Conservation (phyloP, 116 monocot genomes). For the Dioscorea cayenensis region DNA sequence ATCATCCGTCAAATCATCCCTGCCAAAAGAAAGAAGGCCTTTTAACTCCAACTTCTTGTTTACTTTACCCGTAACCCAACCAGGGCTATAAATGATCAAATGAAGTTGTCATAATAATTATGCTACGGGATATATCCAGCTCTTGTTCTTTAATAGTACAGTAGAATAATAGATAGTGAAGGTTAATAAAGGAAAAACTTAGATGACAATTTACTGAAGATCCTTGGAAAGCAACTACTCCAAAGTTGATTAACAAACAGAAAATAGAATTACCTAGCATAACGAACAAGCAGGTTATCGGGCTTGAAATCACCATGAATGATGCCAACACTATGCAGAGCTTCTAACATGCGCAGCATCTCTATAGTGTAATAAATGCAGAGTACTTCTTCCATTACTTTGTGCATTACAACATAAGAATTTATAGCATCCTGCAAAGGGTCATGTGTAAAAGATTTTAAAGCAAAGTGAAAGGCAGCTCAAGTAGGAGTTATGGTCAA, state of each 20-base stretch:
- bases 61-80: no score
- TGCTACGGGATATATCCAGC: no score
- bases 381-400: slow-evolving; percentile 79
- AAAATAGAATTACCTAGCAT: slow-evolving; percentile 53
- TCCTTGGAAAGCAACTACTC: no score
- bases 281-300: slow-evolving; percentile 83
- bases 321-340: slow-evolving; percentile 66
- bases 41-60: no score
- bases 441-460: slow-evolving; percentile 2
- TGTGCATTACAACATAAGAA: slow-evolving; percentile 53
- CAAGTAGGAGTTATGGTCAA: background rate
- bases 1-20: slow-evolving; percentile 49
- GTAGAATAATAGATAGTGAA: no score
- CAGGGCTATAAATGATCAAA: no score
- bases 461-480: background rate
- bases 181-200: no score
- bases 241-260: no score
- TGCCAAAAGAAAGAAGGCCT: slow-evolving; percentile 14
- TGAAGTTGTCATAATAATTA: no score
- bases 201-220: no score
- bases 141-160: no score
- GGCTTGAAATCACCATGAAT: slow-evolving; percentile 99
- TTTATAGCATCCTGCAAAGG: slow-evolving; percentile 88
- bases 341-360: slow-evolving; percentile 80
- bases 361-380: slow-evolving; percentile 92